Evolutionary conservation across 768 basidiomycete species (phyloP).

Genomic region (Lenzites betulinus): DNA sequence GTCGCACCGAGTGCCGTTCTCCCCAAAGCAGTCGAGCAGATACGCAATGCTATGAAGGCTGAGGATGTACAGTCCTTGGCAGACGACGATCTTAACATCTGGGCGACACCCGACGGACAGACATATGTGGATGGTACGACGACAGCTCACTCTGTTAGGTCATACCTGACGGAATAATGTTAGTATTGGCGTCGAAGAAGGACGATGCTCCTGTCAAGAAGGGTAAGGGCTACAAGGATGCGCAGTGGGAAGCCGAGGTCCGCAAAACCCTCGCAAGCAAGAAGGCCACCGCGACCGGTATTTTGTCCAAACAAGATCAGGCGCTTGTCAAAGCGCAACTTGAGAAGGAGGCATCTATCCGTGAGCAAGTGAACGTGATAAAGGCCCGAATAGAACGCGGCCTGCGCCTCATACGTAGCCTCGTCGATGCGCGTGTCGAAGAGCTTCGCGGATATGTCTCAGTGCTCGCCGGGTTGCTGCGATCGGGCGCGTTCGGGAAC

Average conservation of each 20-base stretch:
- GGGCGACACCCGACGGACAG: conserved; percentile 83
- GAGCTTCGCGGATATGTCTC: conserved; percentile 61
- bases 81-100: conserved; percentile 77
- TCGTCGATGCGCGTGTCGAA: conserved; percentile 53
- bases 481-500: conserved; percentile 63
- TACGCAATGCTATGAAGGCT: conserved; percentile 66
- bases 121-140: conserved; percentile 75
- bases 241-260: conserved; percentile 96
- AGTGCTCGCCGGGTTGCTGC: conserved; percentile 55
- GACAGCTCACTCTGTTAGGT: neutral
- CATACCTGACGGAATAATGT: neutral
- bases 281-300: conserved; percentile 43
- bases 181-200: conserved; percentile 69
- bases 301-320: conserved; percentile 82
- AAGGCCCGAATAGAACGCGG: conserved; percentile 64
- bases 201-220: conserved; percentile 55
- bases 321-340: conserved; percentile 84
- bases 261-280: conserved; percentile 82
- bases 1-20: conserved; percentile 71
- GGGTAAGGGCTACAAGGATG: conserved; percentile 86
- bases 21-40: conserved; percentile 67
- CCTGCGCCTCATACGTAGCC: conserved; percentile 63
- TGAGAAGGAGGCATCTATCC: conserved; percentile 71
- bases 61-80: conserved; percentile 61
- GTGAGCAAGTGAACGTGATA: conserved; percentile 56